phyloP scores from a whole-genome alignment of 1,284 basidiomycete species.

The Rhodotorula sp. region DNA sequence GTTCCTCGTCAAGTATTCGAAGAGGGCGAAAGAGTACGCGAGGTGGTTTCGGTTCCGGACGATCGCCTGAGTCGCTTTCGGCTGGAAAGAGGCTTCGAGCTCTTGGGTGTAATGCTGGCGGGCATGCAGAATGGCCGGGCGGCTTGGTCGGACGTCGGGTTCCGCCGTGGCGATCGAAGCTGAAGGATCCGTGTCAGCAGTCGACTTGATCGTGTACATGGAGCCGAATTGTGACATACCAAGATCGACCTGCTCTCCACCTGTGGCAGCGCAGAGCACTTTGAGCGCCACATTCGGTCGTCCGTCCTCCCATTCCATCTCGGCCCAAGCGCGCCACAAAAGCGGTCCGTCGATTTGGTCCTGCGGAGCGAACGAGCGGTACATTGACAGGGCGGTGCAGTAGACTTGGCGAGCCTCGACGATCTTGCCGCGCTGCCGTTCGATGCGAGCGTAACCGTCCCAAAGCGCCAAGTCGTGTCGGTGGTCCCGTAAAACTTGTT shows the following conservation, averaged over 20 bases:
- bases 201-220: no score
- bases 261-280: constrained; percentile 54
- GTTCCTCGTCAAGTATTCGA: constrained; percentile 44
- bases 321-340: constrained; percentile 84
- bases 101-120: constrained; percentile 30
- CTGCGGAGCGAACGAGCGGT: constrained; percentile 24
- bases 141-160: constrained; percentile 7
- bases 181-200: not conserved
- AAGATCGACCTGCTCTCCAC: constrained; percentile 12
- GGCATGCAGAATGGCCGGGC: constrained; percentile 35
- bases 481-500: constrained; percentile 62
- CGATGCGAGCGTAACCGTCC: constrained; percentile 76
- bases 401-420: constrained; percentile 81
- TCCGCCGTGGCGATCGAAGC: constrained; percentile 19
- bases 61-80: constrained; percentile 33
- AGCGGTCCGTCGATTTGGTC: constrained; percentile 36
- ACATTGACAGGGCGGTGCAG: constrained; percentile 56
- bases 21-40: constrained; percentile 39
- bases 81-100: constrained; percentile 38
- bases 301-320: constrained; percentile 77
- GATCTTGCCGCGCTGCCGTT: constrained; percentile 65
- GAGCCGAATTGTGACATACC: constrained; percentile 2
- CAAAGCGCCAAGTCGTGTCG: constrained; percentile 70
- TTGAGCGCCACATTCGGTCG: constrained; percentile 60
- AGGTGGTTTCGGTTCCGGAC: constrained; percentile 42